These are phyloP conservation scores for Clonostachys byssicola DNA, from an alignment of 2,329 filamentous ascomycete species.

Conservation along the genomic window DNA sequence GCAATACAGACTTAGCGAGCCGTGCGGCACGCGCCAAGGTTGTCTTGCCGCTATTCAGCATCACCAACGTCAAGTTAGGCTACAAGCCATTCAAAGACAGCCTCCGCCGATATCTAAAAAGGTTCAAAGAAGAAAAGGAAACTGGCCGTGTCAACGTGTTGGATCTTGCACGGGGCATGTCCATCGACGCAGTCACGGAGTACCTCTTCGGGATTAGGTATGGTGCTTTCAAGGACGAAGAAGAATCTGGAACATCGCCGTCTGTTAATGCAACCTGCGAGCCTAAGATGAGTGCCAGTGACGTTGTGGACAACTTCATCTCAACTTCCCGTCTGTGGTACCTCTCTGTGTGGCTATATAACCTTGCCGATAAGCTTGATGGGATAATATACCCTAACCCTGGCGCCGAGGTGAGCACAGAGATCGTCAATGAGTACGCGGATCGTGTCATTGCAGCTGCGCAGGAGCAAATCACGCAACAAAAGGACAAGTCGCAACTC, in stretches of 20 bases:
- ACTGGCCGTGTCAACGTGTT: constrained; percentile 37
- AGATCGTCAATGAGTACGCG: constrained; percentile 11
- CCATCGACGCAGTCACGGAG: constrained; percentile 47
- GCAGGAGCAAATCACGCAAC: constrained; percentile 20
- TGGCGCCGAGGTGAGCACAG: constrained; percentile 6
- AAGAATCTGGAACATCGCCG: background rate
- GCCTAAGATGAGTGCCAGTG: constrained; percentile 3
- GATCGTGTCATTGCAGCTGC: constrained; percentile 24
- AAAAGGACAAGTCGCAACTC: background rate
- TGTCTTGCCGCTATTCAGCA: constrained; percentile 43
- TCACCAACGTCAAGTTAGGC: constrained; percentile 33
- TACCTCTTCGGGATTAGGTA: constrained; percentile 50
- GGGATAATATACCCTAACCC: background rate
- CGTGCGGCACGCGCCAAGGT: constrained; percentile 41
- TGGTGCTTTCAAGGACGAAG: constrained; percentile 6
- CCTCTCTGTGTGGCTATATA: constrained; percentile 25
- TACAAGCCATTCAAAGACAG: constrained; percentile 34
- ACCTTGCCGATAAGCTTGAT: background rate
- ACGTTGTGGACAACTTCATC: constrained; percentile 50
- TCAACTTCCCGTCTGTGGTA: constrained; percentile 51
- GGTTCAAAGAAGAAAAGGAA: constrained; percentile 10
- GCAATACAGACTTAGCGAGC: constrained; percentile 30
- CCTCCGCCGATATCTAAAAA: constrained; percentile 14
- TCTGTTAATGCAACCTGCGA: too few relatives aligned
- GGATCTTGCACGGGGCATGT: constrained; percentile 40